Base-by-base conservation (phyloP, 441 rosid species). In the California macrophylla region DNA sequence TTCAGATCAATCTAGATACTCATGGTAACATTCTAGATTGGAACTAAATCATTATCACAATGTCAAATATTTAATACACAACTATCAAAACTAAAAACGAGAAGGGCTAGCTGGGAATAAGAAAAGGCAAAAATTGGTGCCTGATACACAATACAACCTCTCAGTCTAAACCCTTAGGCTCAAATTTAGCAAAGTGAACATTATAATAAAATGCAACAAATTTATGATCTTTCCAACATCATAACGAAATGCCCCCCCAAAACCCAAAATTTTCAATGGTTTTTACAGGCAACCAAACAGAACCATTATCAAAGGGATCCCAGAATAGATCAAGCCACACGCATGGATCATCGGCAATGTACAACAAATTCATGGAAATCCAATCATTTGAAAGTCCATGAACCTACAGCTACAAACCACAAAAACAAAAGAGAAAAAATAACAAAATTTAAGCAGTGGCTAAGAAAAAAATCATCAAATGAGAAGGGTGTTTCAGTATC, bases 181-280 rank as follows among this genome's bases (percentile, higher is more conserved):
- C 56, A 18, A 16, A n/a, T 50, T 20, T 54, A 56, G 28, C 62
- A 21, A 56, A 56, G 61, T 0, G 6, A 1, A 3, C 25, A 54
- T n/a, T 2, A 6, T 15, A 42, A 42, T 1, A 45, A 45, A 45
- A 15, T 42, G 52, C 52, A 42, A 42, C 16, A 54, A 54, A 7
- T 21, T 56, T 23, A 56, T 56, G 62, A 56, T 56, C 62, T 56
- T 56, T 56, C 28, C 25, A 20, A n/a, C 62, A 56, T n/a, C 29
- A 56, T 2, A 15, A 40, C 47, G 23, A 21, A 21, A 56, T 24
- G 2, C 28, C 4, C 28, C 16, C 29, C 10, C 2, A 23, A 7
- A 20, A 6, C 9, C 13, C 4, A 18, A 56, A 21, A 7, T 21
- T 56, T 23, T 10, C 26, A 10, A 9, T 56, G 23, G 23, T 56